Evolutionary conservation across 2,329 filamentous ascomycete species (phyloP).

Genomic region (Cordyceps fumosorosea): DNA sequence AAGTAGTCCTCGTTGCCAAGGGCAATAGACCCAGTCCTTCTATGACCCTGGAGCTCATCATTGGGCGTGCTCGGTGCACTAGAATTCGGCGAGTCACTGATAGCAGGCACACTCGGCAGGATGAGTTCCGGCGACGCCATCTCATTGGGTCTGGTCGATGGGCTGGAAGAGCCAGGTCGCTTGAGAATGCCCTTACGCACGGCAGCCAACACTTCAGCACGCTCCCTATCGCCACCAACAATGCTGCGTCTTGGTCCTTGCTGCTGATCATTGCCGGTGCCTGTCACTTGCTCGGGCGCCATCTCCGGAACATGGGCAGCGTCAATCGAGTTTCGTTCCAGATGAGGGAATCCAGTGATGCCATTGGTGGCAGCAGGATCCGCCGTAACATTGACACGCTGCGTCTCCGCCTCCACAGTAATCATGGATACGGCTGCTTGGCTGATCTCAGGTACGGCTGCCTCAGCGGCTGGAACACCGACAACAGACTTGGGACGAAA

Average conservation of each 20-base stretch:
- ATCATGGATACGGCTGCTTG: slow-evolving; percentile 90
- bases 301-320: slow-evolving; percentile 43
- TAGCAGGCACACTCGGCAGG: slow-evolving; percentile 54
- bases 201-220: slow-evolving; percentile 83
- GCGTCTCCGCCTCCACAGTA: slow-evolving; percentile 51
- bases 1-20: slow-evolving; percentile 89
- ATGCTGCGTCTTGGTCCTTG: slow-evolving; percentile 75
- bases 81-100: slow-evolving; percentile 73
- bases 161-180: slow-evolving; percentile 61
- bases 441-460: slow-evolving; percentile 57
- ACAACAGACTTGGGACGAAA: slow-evolving; percentile 92
- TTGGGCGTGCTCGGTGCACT: slow-evolving; percentile 83
- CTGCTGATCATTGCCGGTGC: slow-evolving; percentile 49
- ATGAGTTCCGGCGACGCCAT: slow-evolving; percentile 44
- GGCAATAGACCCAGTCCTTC: slow-evolving; percentile 61
- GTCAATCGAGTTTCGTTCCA: slow-evolving; percentile 78
- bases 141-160: slow-evolving; percentile 58
- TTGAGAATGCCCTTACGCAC: slow-evolving; percentile 96
- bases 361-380: slow-evolving; percentile 60
- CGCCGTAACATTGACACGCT: slow-evolving; percentile 43
- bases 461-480: slow-evolving; percentile 67
- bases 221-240: slow-evolving; percentile 80
- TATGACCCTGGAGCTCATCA: slow-evolving; percentile 65
- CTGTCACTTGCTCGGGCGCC: slow-evolving; percentile 45
- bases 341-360: slow-evolving; percentile 73